Evolutionary conservation across 2,329 filamentous ascomycete genomes (phyloP), one percentile per base, ranked within the genome.

Genomic region (Immersiporthe knoxdaviesiana): DNA sequence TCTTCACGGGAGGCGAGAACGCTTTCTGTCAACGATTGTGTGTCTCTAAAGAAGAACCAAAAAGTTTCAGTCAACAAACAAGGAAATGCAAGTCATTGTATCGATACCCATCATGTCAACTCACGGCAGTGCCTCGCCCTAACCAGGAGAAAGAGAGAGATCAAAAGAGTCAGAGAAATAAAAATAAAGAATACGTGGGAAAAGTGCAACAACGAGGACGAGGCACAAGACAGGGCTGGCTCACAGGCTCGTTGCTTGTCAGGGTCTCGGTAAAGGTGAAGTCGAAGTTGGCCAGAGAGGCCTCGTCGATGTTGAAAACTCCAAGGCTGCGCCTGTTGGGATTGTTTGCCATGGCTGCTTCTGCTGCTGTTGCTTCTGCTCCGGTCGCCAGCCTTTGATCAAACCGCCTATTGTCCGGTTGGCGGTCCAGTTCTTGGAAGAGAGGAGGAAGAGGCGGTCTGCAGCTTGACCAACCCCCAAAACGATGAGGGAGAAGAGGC

Each of bases 1-100:
- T 71, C 70, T 24, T 66, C 63, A 21, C 70, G 70, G 35, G 70
- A 71, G 41, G 63, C 44, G 21, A 68, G 67, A 18, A 71, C 67
- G 27, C 69, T 71, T 24, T 69, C 67, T 63, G 67, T 61, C 8
- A 71, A 54, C 21, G 67, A 61, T 35, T 69, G 61, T 16, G 69
- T 69, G n/a, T 69, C 67, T 37, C 69, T 70, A 41, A 21, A 44
- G 8, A 21, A n/a, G n/a, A n/a, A n/a, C n/a, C n/a, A n/a, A n/a
- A n/a, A n/a, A n/a, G n/a, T n/a, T n/a, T 18, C 1, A 12, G 7
- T 10, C n/a, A 14, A 44, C 68, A 35, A 70, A 37, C 35, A 67
- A 8, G 18, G 30, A 1, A 10, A n/a, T 27, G 39, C 14, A 24
- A 30, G 30, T n/a, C 16, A 44, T 8, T 12, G 27, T 16, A 21